These are phyloP conservation scores for Trichoderma sp. DNA, from an alignment of 2,329 filamentous ascomycete species.

Conservation along the genomic window DNA sequence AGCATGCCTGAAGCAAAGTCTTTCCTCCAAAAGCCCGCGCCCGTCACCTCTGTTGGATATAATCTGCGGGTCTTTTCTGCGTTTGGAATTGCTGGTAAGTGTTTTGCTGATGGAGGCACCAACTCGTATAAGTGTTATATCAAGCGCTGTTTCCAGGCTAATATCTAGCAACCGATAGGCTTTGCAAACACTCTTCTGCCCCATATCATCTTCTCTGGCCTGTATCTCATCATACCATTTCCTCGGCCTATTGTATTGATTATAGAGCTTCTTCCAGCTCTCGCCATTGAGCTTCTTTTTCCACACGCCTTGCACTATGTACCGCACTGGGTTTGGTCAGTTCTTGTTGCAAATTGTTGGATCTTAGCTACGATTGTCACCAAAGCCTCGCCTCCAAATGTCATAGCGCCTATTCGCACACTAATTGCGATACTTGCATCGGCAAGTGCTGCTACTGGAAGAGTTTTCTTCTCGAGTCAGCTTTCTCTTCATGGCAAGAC, in stretches of 20 bases:
- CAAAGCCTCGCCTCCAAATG: constrained; percentile 34
- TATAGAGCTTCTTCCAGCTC: constrained; percentile 32
- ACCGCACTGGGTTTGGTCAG: constrained; percentile 35
- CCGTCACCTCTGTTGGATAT: background rate
- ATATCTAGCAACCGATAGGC: background rate
- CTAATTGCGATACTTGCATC: constrained; percentile 37
- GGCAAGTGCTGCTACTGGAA: constrained; percentile 34
- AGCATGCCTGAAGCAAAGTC: background rate
- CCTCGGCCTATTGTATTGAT: background rate
- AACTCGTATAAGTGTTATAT: background rate
- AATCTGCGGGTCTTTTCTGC: background rate
- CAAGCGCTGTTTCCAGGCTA: background rate
- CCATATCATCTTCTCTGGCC: constrained; percentile 10
- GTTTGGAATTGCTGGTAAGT: constrained; percentile 14
- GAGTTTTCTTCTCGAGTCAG: constrained; percentile 39
- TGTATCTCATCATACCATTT: constrained; percentile 16
- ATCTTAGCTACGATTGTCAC: background rate
- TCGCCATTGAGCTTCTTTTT: constrained; percentile 35
- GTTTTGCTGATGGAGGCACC: background rate
- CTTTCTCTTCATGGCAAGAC: constrained; percentile 35
- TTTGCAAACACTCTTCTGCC: constrained; percentile 9
- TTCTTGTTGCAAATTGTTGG: constrained; percentile 35
- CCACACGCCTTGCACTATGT: constrained; percentile 34
- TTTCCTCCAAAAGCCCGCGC: background rate
- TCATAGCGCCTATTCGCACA: constrained; percentile 36